Conservation (phyloP, 2,329 filamentous ascomycete species). For the Shiraia sp. region DNA sequence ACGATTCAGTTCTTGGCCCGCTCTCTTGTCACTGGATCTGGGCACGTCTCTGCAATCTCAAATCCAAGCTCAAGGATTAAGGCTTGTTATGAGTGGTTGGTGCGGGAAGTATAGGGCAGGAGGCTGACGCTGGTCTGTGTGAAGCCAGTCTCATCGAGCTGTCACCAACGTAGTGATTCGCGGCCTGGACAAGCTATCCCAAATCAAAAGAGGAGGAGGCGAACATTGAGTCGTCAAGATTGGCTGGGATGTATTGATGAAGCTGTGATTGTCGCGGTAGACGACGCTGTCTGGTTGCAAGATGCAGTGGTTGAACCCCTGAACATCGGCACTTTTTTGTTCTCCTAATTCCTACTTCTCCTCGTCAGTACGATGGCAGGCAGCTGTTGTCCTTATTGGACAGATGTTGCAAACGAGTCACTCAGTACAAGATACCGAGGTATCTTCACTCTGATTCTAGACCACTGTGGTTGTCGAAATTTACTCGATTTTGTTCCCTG, state of each 20-base stretch:
- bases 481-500: no score
- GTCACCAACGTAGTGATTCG: constrained; percentile 9
- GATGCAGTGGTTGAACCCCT: not conserved
- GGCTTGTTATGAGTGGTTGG: constrained; percentile 22
- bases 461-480: no score
- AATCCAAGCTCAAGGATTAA: constrained; percentile 9
- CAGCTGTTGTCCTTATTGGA: no score
- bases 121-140: constrained; percentile 23
- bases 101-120: constrained; percentile 6
- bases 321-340: not conserved
- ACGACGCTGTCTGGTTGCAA: not conserved
- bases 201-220: constrained; percentile 1
- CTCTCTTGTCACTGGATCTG: constrained; percentile 7
- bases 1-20: constrained; percentile 27
- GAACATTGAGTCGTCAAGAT: not conserved
- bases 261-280: constrained; percentile 1
- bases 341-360: not conserved
- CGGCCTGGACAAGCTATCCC: constrained; percentile 10
- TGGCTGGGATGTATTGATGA: not conserved
- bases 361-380: no score
- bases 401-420: no score
- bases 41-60: constrained; percentile 7
- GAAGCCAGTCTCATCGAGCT: constrained; percentile 18
- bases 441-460: no score
- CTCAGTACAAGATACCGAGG: no score